Percentiles rank a stretch among this genome's conserved stretches.
phyloP scores from a whole-genome alignment of 2,329 filamentous ascomycete species.

The Aspergillus sojae region DNA sequence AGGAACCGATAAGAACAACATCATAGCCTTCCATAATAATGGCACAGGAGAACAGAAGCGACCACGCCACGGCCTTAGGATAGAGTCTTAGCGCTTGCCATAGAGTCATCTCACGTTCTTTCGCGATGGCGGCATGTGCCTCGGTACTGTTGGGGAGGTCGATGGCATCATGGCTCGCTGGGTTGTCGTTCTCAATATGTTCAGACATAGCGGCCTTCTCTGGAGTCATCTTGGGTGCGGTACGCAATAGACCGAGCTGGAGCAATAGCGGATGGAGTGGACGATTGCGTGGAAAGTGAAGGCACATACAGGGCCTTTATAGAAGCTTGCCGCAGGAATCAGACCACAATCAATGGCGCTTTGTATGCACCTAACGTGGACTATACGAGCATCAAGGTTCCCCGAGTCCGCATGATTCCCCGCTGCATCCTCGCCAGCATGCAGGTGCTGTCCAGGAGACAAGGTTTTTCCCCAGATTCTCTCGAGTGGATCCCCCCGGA shows the following conservation, averaged over 20 bases:
- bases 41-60: conserved; percentile 36
- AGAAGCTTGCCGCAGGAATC: neutral
- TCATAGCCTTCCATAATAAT: conserved; percentile 47
- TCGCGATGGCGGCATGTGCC: conserved; percentile 7
- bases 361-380: neutral
- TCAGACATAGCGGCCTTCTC: neutral
- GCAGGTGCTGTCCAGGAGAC: neutral
- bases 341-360: neutral
- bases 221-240: neutral
- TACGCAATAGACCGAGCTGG: neutral
- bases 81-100: conserved; percentile 27
- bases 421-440: neutral
- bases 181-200: conserved; percentile 10
- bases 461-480: conserved; percentile 2
- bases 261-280: neutral
- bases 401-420: neutral
- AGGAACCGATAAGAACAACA: conserved; percentile 33
- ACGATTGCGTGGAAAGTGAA: neutral
- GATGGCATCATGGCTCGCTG: neutral
- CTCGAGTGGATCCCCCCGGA: neutral
- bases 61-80: conserved; percentile 40
- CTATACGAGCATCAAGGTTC: neutral
- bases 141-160: conserved; percentile 7
- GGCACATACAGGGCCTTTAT: neutral
- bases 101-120: conserved; percentile 35